A percentile compares a stretch with the other conserved stretches of the same genome.
Conservation (phyloP, 163 green algal species). For the Coccomyxa subellipsoidea region DNA sequence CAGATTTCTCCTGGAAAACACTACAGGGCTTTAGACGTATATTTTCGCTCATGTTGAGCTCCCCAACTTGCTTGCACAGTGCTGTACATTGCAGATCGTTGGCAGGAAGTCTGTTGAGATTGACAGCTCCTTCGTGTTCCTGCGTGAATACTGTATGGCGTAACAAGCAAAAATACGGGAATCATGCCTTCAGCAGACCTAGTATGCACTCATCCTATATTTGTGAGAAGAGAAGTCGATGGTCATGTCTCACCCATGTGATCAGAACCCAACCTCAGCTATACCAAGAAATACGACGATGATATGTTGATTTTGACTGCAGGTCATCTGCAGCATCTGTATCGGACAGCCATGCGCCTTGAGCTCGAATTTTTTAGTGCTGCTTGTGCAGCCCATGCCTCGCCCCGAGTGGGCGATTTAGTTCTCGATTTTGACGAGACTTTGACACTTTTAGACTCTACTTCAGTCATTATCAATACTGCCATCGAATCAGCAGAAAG, state of each 20-base stretch:
- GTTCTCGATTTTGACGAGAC: constrained; percentile 73
- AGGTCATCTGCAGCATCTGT: constrained; percentile 50
- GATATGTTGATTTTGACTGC: not conserved
- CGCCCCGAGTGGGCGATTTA: constrained; percentile 23
- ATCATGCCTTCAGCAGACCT: not conserved
- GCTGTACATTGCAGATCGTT: not conserved
- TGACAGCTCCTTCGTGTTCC: not conserved
- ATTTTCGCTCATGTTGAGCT: not conserved
- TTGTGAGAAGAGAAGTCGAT: too few relatives aligned
- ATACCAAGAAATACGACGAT: too few relatives aligned
- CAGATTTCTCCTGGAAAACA: too few relatives aligned
- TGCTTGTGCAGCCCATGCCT: constrained; percentile 38
- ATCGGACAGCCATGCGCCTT: constrained; percentile 43
- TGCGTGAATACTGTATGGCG: not conserved
- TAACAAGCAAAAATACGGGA: not conserved
- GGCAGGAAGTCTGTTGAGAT: not conserved
- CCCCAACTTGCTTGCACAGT: not conserved
- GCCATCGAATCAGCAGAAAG: constrained; percentile 37
- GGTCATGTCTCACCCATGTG: too few relatives aligned
- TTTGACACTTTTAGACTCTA: constrained; percentile 59
- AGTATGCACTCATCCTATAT: not conserved
- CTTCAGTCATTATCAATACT: constrained; percentile 45
- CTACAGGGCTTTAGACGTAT: not conserved
- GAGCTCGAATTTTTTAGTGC: constrained; percentile 40
- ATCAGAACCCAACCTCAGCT: too few relatives aligned